These are phyloP conservation scores for Amanita pseudoporphyria DNA, from an alignment of 768 basidiomycete genomes.

Conservation along the genomic window DNA sequence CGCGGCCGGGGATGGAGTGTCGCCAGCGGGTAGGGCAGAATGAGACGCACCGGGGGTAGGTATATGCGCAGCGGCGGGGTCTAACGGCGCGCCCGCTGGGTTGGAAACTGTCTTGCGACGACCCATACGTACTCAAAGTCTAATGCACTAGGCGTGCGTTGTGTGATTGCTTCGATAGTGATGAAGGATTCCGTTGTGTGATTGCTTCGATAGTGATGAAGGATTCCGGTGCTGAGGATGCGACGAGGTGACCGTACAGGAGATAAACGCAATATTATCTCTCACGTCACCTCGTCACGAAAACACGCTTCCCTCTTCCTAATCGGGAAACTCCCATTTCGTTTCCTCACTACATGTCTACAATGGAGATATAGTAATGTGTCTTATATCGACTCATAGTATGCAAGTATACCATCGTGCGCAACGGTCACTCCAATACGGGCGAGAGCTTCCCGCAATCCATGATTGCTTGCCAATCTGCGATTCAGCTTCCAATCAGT, in stretches of 20 bases:
- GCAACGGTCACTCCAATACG: background rate
- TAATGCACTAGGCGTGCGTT: background rate
- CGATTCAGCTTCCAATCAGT: background rate
- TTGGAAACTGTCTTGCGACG: background rate
- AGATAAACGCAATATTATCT: background rate
- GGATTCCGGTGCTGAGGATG: background rate
- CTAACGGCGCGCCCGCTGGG: background rate
- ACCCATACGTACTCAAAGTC: background rate
- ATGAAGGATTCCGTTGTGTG: too few species aligned
- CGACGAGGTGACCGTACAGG: background rate
- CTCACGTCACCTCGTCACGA: conserved; percentile 2
- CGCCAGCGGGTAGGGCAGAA: background rate
- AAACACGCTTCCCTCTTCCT: background rate
- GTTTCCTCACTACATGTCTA: too few species aligned
- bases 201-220: background rate
- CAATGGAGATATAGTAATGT: too few species aligned
- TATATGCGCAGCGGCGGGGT: background rate
- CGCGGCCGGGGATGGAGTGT: too few species aligned
- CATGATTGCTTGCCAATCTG: background rate
- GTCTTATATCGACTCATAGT: too few species aligned
- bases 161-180: background rate
- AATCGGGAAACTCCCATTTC: too few species aligned
- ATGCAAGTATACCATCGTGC: too few species aligned
- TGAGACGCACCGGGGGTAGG: background rate
- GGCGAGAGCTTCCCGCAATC: background rate